phyloP scores from a whole-genome alignment of 1,139 yeast species.

The Geotrichum fermentans region DNA sequence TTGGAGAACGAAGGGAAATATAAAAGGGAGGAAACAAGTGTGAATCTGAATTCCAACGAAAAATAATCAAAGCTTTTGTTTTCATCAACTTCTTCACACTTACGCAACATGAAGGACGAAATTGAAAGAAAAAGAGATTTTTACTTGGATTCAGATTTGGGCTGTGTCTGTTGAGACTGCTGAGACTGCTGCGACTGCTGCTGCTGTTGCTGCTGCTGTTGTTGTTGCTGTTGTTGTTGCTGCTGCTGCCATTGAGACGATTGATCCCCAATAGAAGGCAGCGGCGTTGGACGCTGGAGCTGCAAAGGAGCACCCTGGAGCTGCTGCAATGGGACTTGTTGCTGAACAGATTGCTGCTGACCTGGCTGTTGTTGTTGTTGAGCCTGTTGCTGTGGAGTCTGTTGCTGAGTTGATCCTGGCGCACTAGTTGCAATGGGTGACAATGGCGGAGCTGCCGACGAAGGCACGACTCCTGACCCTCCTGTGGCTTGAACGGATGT shows the following conservation, averaged over 20 bases:
- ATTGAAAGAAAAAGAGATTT: background rate
- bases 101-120: background rate
- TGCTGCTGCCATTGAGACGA: background rate
- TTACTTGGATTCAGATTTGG: constrained; percentile 2
- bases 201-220: constrained; percentile 8
- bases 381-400: constrained; percentile 9
- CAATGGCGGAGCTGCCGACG: constrained; percentile 1
- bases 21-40: background rate
- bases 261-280: constrained; percentile 4
- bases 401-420: constrained; percentile 15
- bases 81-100: background rate
- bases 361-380: constrained; percentile 16
- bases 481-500: no score
- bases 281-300: constrained; percentile 3
- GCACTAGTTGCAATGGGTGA: constrained; percentile 5
- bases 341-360: constrained; percentile 3
- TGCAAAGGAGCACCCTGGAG: constrained; percentile 10
- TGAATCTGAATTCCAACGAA: background rate
- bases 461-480: constrained; percentile 11
- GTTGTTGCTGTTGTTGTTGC: constrained; percentile 9
- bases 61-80: background rate
- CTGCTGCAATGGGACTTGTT: constrained; percentile 18
- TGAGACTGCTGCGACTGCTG: no score
- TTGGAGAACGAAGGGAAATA: background rate
- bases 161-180: constrained; percentile 10